Conservation (phyloP, 2,329 filamentous ascomycete species). For the Fusarium newnesense region DNA sequence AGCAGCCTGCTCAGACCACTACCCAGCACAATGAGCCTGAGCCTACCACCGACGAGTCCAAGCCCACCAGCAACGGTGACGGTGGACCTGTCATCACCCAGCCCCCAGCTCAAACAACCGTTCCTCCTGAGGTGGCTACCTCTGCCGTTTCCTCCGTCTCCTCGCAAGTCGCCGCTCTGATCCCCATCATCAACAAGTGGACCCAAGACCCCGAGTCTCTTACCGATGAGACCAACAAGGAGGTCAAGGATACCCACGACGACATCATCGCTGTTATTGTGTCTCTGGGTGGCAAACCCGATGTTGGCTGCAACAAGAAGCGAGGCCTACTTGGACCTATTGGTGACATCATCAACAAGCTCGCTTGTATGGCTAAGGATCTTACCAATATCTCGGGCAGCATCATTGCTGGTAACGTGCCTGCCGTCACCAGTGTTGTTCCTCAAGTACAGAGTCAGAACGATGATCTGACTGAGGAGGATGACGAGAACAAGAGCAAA, state of each 20-base stretch:
- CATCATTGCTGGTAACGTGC: conserved; percentile 19
- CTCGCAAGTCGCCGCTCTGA: conserved; percentile 17
- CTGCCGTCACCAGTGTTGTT: conserved; percentile 13
- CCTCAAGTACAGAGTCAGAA: conserved; percentile 7
- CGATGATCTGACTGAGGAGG: conserved; percentile 22
- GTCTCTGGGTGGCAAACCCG: conserved; percentile 18
- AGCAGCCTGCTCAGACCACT: conserved; percentile 5
- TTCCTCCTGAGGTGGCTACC: conserved; percentile 16
- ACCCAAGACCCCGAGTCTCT: conserved; percentile 17
- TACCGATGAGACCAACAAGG: conserved; percentile 26
- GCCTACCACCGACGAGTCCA: background rate
- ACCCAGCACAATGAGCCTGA: background rate
- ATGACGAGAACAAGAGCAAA: conserved; percentile 6
- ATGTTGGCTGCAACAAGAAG: conserved; percentile 21
- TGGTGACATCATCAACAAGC: conserved; percentile 24
- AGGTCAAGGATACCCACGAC: conserved; percentile 19
- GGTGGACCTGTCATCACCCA: conserved; percentile 11
- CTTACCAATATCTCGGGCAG: conserved; percentile 11
- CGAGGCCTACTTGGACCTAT: conserved; percentile 26
- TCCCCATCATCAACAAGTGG: conserved; percentile 33
- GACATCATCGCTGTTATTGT: conserved; percentile 17
- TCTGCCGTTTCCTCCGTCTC: conserved; percentile 28
- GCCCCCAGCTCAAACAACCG: conserved; percentile 20
- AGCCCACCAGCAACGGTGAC: background rate
- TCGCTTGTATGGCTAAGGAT: conserved; percentile 24